These are phyloP conservation scores for Ricinus communis DNA, from an alignment of 345 rosid species.

Conservation along the genomic window DNA sequence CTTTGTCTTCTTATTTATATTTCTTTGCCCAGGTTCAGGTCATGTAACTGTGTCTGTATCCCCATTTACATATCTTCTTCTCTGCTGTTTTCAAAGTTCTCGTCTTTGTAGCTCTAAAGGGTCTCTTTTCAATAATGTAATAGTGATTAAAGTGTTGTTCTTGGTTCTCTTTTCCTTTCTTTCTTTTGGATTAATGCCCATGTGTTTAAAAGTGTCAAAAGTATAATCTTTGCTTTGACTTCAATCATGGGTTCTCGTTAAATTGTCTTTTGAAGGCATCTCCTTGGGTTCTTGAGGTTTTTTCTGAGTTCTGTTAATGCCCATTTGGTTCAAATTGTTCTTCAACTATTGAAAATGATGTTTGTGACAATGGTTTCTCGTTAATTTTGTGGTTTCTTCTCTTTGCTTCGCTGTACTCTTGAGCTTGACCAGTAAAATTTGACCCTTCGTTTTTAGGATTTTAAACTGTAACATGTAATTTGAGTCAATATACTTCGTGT, in stretches of 20 bases:
- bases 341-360: constrained; percentile 21
- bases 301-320: constrained; percentile 20
- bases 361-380: constrained; percentile 44
- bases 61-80: neutral
- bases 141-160: constrained; percentile 19
- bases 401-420: constrained; percentile 10
- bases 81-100: neutral
- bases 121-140: constrained; percentile 37
- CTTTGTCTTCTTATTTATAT: neutral
- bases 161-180: constrained; percentile 16
- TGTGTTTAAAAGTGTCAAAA: constrained; percentile 24
- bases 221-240: constrained; percentile 11
- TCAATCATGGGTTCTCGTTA: constrained; percentile 43
- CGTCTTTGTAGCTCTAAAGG: constrained; percentile 14
- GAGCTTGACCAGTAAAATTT: constrained; percentile 13
- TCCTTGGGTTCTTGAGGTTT: constrained; percentile 10
- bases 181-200: constrained; percentile 31
- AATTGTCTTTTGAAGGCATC: constrained; percentile 14
- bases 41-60: constrained; percentile 19
- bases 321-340: constrained; percentile 35
- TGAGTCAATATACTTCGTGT: constrained; percentile 24
- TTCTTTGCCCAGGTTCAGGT: constrained; percentile 11
- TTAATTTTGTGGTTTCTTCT: constrained; percentile 29
- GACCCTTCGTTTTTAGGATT: constrained; percentile 19
- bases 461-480: constrained; percentile 39